Conservation (phyloP, 1,284 basidiomycete species). For the Mycosarcoma maydis region DNA sequence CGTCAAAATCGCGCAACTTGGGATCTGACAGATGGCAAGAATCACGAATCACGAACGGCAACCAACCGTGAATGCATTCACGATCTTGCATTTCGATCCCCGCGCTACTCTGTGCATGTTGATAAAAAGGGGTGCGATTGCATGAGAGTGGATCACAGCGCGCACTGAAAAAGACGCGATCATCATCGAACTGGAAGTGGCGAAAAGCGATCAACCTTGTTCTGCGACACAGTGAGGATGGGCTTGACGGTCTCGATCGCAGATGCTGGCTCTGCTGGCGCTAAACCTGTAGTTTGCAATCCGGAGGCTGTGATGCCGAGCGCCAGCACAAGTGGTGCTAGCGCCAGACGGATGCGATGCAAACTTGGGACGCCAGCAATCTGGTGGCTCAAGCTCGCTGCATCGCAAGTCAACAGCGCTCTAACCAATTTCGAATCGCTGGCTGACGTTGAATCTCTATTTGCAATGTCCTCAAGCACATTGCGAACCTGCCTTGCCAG, state of each 20-base stretch:
- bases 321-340: conserved; percentile 22
- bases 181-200: conserved; percentile 24
- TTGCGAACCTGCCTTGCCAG: conserved; percentile 17
- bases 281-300: not conserved
- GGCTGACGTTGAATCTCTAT: not conserved
- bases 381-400: conserved; percentile 6
- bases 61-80: too few relatives aligned
- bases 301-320: conserved; percentile 17
- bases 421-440: conserved; percentile 10
- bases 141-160: not conserved
- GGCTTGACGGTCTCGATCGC: conserved; percentile 14
- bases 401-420: conserved; percentile 14
- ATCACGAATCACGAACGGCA: too few relatives aligned
- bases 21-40: not conserved
- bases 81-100: too few relatives aligned
- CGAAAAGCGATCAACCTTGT: conserved; percentile 22
- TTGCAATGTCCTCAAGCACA: conserved; percentile 5
- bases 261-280: conserved; percentile 30
- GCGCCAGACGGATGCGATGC: conserved; percentile 21
- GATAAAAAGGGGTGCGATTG: too few relatives aligned
- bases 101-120: too few relatives aligned
- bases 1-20: not conserved
- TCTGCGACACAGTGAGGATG: conserved; percentile 15
- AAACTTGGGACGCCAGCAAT: conserved; percentile 8
- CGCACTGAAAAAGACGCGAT: too few relatives aligned